Evolutionary conservation across 2,329 filamentous ascomycete species (phyloP).

Genomic region (Pseudogymnoascus sp.): DNA sequence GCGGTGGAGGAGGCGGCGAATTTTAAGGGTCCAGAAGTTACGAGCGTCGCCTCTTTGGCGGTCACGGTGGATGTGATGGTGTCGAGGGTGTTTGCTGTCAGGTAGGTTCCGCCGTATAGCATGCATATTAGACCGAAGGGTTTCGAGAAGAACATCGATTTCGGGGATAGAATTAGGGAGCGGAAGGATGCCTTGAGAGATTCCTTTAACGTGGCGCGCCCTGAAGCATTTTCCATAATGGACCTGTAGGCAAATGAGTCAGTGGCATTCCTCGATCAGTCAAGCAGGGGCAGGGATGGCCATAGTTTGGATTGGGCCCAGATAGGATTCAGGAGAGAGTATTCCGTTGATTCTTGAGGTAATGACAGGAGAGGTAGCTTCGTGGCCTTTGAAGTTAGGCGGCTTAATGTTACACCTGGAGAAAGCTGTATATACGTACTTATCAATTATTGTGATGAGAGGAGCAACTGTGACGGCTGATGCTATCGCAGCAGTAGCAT

Average conservation of each 20-base stretch:
- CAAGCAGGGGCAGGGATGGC: background rate
- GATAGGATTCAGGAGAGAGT: background rate
- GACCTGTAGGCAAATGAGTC: slow-evolving; percentile 38
- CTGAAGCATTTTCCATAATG: slow-evolving; percentile 77
- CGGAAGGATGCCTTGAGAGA: slow-evolving; percentile 53
- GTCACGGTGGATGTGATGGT: slow-evolving; percentile 61
- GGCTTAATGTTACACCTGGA: background rate
- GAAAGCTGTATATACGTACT: slow-evolving; percentile 40
- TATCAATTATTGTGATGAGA: slow-evolving; percentile 79
- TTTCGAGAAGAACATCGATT: slow-evolving; percentile 51
- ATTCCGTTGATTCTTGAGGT: background rate
- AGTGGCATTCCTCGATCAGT: background rate
- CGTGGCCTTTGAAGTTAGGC: background rate
- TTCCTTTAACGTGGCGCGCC: slow-evolving; percentile 48
- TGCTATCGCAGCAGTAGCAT: slow-evolving; percentile 59
- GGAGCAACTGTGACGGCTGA: slow-evolving; percentile 74
- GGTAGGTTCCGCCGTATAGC: slow-evolving; percentile 82
- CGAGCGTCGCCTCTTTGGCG: slow-evolving; percentile 47
- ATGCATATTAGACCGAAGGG: slow-evolving; percentile 62
- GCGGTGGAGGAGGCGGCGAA: slow-evolving; percentile 73
- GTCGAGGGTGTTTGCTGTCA: slow-evolving; percentile 81
- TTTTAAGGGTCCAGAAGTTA: slow-evolving; percentile 69
- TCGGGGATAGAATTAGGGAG: slow-evolving; percentile 51
- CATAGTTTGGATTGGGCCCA: background rate
- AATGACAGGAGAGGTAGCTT: slow-evolving; percentile 6